phyloP scores from a whole-genome alignment of 2,329 filamentous ascomycete genomes.

The Trichoderma sp. region DNA sequence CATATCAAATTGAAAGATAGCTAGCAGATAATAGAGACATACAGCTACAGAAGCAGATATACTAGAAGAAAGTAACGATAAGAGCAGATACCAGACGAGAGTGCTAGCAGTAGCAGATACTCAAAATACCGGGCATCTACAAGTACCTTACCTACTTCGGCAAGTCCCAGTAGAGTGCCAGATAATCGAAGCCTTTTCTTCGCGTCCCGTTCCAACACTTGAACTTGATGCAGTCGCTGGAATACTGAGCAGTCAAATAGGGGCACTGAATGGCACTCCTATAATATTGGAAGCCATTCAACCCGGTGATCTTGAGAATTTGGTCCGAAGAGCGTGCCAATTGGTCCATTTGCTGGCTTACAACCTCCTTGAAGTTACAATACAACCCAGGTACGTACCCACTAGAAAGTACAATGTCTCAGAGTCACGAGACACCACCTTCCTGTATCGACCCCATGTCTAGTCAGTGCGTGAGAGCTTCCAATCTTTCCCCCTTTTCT shows the following conservation, averaged over 20 bases:
- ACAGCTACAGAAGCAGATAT: not conserved
- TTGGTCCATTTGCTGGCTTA: not conserved
- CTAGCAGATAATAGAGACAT: not conserved
- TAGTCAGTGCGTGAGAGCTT: not conserved
- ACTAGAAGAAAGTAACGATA: not conserved
- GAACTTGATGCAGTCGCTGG: too few species aligned
- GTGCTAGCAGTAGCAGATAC: too few species aligned
- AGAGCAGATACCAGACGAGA: not conserved
- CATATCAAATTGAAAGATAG: not conserved
- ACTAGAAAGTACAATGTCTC: not conserved
- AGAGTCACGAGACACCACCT: not conserved
- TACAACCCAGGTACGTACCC: not conserved
- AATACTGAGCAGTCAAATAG: too few species aligned
- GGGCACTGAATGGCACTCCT: too few species aligned
- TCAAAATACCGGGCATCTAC: too few species aligned
- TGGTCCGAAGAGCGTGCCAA: not conserved
- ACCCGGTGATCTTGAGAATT: not conserved
- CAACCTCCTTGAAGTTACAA: not conserved
- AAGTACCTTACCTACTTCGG: too few species aligned
- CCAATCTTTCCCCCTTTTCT: not conserved
- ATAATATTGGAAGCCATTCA: not conserved
- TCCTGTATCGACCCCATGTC: not conserved
- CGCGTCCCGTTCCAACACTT: too few species aligned
- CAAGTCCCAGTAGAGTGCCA: too few species aligned
- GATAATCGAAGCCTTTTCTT: too few species aligned